Conservation (phyloP, 2,329 filamentous ascomycete species). For the Phyllosticta capitalensis region DNA sequence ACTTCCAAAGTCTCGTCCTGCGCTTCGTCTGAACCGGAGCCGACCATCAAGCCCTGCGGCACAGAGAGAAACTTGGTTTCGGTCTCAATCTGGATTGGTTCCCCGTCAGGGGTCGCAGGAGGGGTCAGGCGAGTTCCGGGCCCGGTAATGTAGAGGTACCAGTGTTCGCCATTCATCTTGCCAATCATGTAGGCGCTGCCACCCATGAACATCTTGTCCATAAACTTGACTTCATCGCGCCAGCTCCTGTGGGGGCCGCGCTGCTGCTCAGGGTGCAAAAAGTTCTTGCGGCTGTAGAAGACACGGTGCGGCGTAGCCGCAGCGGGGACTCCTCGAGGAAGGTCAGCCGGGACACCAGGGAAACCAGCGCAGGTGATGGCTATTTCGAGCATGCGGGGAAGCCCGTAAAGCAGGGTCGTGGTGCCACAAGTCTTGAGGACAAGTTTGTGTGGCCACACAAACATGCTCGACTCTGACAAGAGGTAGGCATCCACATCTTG, state of each 20-base stretch:
- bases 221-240: slow-evolving; percentile 86
- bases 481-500: slow-evolving; percentile 94
- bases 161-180: slow-evolving; percentile 99
- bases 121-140: slow-evolving; percentile 73
- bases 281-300: slow-evolving; percentile 99
- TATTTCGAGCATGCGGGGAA: slow-evolving; percentile 87
- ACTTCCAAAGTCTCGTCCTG: slow-evolving; percentile 68
- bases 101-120: slow-evolving; percentile 59
- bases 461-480: slow-evolving; percentile 98
- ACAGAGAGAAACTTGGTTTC: slow-evolving; percentile 51
- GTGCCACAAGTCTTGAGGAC: slow-evolving; percentile 98
- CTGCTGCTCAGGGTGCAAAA: slow-evolving; percentile 89
- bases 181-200: slow-evolving; percentile 99
- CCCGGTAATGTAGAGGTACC: slow-evolving; percentile 95
- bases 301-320: slow-evolving; percentile 87
- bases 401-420: slow-evolving; percentile 80
- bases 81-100: slow-evolving; percentile 37
- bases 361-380: slow-evolving; percentile 85
- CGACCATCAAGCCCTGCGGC: slow-evolving; percentile 45
- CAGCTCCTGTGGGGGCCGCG: slow-evolving; percentile 92
- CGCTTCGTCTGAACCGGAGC: slow-evolving; percentile 36
- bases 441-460: slow-evolving; percentile 98
- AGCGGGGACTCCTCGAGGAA: slow-evolving; percentile 56
- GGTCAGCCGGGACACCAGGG: slow-evolving; percentile 62
- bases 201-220: slow-evolving; percentile 83